Conservation (phyloP, 768 basidiomycete genomes). For the Leccinum aurantiacum region DNA sequence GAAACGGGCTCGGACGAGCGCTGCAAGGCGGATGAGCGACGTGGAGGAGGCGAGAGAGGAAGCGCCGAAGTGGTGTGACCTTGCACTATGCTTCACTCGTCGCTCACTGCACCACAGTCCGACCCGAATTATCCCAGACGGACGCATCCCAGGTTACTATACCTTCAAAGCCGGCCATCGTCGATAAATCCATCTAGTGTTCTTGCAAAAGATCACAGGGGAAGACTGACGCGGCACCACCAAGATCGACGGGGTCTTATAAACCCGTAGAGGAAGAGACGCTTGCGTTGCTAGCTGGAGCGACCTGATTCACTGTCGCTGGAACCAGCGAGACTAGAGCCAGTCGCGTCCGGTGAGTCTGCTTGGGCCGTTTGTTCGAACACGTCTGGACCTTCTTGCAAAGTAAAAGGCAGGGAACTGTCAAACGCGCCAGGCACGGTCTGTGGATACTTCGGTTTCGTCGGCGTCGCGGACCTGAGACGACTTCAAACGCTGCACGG, state of each 20-base stretch:
- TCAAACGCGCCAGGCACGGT: too few species aligned
- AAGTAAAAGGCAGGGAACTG: background rate
- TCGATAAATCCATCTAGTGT: background rate
- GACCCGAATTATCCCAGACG: background rate
- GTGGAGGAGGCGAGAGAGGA: too few species aligned
- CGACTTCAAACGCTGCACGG: background rate
- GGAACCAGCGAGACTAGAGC: too few species aligned
- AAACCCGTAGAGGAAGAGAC: background rate
- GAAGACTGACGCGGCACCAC: background rate
- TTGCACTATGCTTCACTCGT: too few species aligned
- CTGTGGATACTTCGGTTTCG: background rate
- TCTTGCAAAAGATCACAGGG: background rate
- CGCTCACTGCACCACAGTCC: too few species aligned
- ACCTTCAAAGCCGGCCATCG: conserved; percentile 9
- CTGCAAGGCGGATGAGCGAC: too few species aligned
- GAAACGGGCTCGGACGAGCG: too few species aligned
- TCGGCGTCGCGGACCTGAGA: background rate
- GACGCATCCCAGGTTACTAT: background rate
- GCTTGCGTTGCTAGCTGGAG: background rate
- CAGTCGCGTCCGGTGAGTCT: background rate
- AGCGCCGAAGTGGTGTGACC: too few species aligned
- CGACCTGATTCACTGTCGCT: background rate
- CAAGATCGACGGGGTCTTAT: too few species aligned
- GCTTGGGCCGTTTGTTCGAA: background rate
- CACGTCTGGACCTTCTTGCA: background rate